Conservation (phyloP, 2,329 filamentous ascomycete species). For the Colletotrichum lindemuthianum region DNA sequence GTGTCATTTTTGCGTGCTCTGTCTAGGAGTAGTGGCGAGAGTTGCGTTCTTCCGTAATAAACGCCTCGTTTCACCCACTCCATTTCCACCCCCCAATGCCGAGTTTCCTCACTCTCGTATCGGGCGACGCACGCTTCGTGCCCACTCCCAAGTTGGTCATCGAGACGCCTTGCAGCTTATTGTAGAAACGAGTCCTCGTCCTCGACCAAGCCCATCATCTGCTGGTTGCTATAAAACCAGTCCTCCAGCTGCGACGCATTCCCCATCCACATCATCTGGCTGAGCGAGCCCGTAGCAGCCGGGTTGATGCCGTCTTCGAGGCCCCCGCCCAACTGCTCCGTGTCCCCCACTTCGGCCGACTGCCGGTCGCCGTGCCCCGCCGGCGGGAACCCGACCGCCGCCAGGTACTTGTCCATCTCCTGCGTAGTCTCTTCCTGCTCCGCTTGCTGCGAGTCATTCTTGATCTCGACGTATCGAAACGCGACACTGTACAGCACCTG, state of each 20-base stretch:
- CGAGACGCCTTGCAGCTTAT: background rate
- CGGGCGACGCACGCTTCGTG: too few species aligned
- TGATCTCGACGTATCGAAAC: slow-evolving; percentile 67
- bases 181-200: slow-evolving; percentile 36
- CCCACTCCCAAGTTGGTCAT: too few species aligned
- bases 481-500: slow-evolving; percentile 68
- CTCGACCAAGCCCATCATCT: slow-evolving; percentile 49
- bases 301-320: slow-evolving; percentile 7
- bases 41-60: too few species aligned
- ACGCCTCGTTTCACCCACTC: too few species aligned
- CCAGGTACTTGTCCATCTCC: slow-evolving; percentile 62
- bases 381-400: slow-evolving; percentile 57
- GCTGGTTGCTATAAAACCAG: slow-evolving; percentile 51
- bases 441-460: slow-evolving; percentile 43
- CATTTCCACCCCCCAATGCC: too few species aligned
- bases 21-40: too few species aligned
- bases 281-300: slow-evolving; percentile 34
- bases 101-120: too few species aligned
- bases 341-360: slow-evolving; percentile 2
- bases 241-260: slow-evolving; percentile 49
- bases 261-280: slow-evolving; percentile 48
- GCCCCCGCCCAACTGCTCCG: slow-evolving; percentile 4
- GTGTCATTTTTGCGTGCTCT: too few species aligned
- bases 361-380: slow-evolving; percentile 32
- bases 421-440: slow-evolving; percentile 45